Evolutionary conservation across 441 rosid species (phyloP).

Genomic region (Cnidoscolus chayamansa): DNA sequence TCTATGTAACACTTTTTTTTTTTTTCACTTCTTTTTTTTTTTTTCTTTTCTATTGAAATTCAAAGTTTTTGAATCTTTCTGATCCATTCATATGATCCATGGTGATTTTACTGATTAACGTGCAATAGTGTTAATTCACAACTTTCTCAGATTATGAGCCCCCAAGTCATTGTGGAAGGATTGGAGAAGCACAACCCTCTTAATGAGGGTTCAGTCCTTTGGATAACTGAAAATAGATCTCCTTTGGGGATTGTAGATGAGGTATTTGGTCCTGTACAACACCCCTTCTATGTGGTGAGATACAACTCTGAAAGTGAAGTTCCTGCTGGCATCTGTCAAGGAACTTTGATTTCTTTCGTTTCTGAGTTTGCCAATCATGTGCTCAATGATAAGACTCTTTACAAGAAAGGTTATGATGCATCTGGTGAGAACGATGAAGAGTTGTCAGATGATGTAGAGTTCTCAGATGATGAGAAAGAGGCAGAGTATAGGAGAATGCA

Average conservation of each 20-base stretch:
- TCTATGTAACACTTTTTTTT: not conserved
- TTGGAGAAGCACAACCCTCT: constrained; percentile 77
- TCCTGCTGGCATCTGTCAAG: constrained; percentile 58
- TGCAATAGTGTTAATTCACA: no score
- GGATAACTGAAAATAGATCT: constrained; percentile 66
- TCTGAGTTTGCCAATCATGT: constrained; percentile 75
- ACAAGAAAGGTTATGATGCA: constrained; percentile 94
- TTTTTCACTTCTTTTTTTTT: no score
- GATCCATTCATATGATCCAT: not conserved
- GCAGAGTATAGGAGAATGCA: constrained; percentile 66
- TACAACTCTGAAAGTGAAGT: constrained; percentile 86
- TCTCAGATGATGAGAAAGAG: constrained; percentile 96
- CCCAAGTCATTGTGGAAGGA: constrained; percentile 89
- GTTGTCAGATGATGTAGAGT: constrained; percentile 71
- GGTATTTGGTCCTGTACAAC: constrained; percentile 90
- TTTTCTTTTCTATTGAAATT: not conserved
- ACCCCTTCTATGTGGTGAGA: constrained; percentile 81
- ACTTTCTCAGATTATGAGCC: constrained; percentile 50
- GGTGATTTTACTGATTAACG: not conserved
- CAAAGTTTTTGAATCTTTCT: constrained; percentile 14
- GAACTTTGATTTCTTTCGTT: constrained; percentile 67
- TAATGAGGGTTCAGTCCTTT: constrained; percentile 79
- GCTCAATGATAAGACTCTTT: constrained; percentile 61
- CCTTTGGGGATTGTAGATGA: constrained; percentile 87
- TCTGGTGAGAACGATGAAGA: constrained; percentile 97